Evolutionary conservation across 2,329 filamentous ascomycete genomes (phyloP).

Genomic region (Allantophomopsis cytisporea): DNA sequence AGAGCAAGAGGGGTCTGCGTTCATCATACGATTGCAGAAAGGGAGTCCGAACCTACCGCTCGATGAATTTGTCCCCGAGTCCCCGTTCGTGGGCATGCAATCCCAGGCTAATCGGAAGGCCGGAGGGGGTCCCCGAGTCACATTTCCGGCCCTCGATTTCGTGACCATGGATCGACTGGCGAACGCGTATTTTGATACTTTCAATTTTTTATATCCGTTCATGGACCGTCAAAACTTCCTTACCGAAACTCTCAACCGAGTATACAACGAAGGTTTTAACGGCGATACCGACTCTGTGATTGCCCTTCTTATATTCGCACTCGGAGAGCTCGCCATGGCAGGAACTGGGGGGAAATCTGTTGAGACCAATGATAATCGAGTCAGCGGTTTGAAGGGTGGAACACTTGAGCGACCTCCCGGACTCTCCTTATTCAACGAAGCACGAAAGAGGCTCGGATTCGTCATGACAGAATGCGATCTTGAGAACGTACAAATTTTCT

Average conservation of each 20-base stretch:
- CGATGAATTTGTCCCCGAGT: constrained; percentile 10
- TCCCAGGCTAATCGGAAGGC: constrained; percentile 12
- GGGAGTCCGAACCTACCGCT: constrained; percentile 9
- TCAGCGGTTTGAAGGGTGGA: constrained; percentile 39
- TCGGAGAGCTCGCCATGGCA: constrained; percentile 43
- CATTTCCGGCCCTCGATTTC: constrained; percentile 24
- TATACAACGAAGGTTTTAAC: constrained; percentile 33
- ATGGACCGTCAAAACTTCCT: constrained; percentile 42
- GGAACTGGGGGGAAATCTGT: constrained; percentile 32
- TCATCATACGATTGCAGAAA: constrained; percentile 19
- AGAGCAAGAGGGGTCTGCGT: constrained; percentile 22
- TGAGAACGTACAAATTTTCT: constrained; percentile 43
- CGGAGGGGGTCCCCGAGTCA: constrained; percentile 10
- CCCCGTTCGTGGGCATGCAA: constrained; percentile 17
- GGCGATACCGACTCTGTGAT: constrained; percentile 35
- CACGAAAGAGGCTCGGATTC: constrained; percentile 44
- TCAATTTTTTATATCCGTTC: constrained; percentile 44
- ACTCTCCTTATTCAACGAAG: constrained; percentile 46
- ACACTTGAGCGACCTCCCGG: constrained; percentile 36
- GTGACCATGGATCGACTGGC: constrained; percentile 34
- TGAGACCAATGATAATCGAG: constrained; percentile 25
- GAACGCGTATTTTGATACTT: constrained; percentile 43
- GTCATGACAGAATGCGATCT: constrained; percentile 37
- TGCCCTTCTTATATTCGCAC: constrained; percentile 40
- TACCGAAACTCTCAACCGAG: constrained; percentile 27